A percentile compares a stretch with the other conserved stretches of the same genome.
Conservation (phyloP, 768 basidiomycete genomes). For the Pulveroboletus sp. region DNA sequence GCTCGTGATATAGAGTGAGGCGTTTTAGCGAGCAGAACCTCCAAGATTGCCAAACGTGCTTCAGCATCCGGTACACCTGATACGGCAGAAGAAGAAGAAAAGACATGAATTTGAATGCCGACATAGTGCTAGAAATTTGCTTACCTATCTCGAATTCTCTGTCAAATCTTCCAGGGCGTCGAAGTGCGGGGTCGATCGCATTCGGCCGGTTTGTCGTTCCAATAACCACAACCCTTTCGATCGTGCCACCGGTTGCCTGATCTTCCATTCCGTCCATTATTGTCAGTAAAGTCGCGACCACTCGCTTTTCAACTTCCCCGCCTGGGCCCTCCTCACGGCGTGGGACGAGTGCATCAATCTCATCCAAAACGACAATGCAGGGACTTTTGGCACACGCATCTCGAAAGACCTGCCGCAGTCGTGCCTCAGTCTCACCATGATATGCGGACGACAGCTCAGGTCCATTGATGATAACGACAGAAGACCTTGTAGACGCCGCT, state of each 20-base stretch:
- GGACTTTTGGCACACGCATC: constrained; percentile 79
- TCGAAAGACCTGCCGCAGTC: constrained; percentile 82
- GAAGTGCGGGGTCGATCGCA: constrained; percentile 88
- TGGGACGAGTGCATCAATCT: constrained; percentile 93
- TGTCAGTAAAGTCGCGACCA: constrained; percentile 92
- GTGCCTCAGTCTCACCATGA: constrained; percentile 94
- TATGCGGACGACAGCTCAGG: constrained; percentile 94
- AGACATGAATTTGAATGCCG: not conserved
- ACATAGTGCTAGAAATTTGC: constrained; percentile 13
- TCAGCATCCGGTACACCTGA: constrained; percentile 84
- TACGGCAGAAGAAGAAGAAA: not conserved
- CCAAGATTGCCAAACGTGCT: constrained; percentile 79
- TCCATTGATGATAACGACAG: constrained; percentile 91
- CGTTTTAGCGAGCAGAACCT: constrained; percentile 76
- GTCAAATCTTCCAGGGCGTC: constrained; percentile 89
- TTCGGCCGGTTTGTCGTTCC: constrained; percentile 96
- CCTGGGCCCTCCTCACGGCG: constrained; percentile 83
- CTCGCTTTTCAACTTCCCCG: constrained; percentile 93
- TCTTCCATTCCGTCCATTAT: constrained; percentile 88
- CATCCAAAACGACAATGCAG: constrained; percentile 92
- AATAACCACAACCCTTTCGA: constrained; percentile 80
- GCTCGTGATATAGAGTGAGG: constrained; percentile 64
- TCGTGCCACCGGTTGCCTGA: constrained; percentile 32
- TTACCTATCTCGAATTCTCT: constrained; percentile 92
- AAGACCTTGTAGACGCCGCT: constrained; percentile 78